Evolutionary conservation across 441 rosid species (phyloP), one percentile per base, ranked within the genome.

Genomic region (Croton laevigatus): DNA sequence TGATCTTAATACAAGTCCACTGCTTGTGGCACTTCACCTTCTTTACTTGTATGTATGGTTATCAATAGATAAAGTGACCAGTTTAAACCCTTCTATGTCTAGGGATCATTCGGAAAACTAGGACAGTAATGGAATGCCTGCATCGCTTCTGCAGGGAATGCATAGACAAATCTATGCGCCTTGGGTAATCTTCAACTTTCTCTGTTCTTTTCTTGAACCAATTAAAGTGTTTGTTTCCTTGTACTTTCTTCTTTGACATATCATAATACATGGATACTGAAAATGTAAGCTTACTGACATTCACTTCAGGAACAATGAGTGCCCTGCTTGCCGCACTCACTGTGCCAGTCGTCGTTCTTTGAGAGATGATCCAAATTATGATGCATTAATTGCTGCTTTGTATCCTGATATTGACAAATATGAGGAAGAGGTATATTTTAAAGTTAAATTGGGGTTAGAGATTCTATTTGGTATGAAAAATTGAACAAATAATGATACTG

Each of bases 321-420:
- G 99, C 73, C 99, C 99, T 74, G 92, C 99, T 71, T 95, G 99
- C 77, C 97, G 97, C 80, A 95, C 96, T 22, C 99, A 93, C 81
- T 89, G 97, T 84, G 97, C 99, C 46, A 95, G 97, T 77, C 87
- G 97, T 19, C 98, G 99, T 32, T 91, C 99, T 75, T 76, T 91
- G 78, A 85, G 99, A 89, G 98, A 91, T 59, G 98, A 95, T 75
- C 96, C 97, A 61, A 88, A 85, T 72, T 93, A 87, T 80, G 98
- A 93, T 85, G 86, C 97, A 49, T 76, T 95, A 62, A 93, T 95
- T 80, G 85, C 93, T 73, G 88, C 90, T 66, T 59, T 88, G 40
- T 91, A 91, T 83, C 87, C 89, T 8, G 84, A 95, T 81, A 88
- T 93, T 38, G 97, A 91, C 73, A 84, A 84, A 75, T 88, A 83